Evolutionary conservation across 495 filamentous ascomycete species (phyloP).

Genomic region (Tuber calosporum): DNA sequence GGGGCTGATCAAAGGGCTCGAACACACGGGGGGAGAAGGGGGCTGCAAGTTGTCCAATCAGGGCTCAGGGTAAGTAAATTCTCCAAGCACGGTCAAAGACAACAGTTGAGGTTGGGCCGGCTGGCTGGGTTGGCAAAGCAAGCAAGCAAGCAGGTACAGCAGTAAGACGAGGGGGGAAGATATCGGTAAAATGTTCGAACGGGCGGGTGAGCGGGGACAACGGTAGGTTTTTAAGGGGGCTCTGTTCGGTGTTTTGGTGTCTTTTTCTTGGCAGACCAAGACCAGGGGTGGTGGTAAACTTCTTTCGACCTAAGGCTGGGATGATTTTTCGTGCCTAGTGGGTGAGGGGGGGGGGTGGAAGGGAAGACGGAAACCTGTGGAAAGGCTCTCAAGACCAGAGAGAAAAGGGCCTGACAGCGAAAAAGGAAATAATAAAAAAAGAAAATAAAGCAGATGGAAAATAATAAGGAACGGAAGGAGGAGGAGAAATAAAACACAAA

Average conservation of each 20-base stretch:
- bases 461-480: not conserved
- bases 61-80: conserved; percentile 6
- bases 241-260: conserved; percentile 39
- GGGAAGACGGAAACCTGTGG: not conserved
- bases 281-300: conserved; percentile 14
- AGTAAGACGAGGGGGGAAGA: conserved; percentile 34
- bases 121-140: conserved; percentile 37
- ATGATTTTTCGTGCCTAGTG: conserved; percentile 3
- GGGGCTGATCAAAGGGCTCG: conserved; percentile 34
- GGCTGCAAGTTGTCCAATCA: not conserved
- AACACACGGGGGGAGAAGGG: conserved; percentile 15
- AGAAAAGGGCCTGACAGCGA: conserved; percentile 3
- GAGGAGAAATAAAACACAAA: not conserved
- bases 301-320: conserved; percentile 2
- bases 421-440: not conserved
- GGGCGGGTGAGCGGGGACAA: conserved; percentile 41
- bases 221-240: conserved; percentile 41
- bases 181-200: conserved; percentile 41
- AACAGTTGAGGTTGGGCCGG: conserved; percentile 30
- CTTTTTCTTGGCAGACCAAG: conserved; percentile 36
- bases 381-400: not conserved
- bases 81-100: conserved; percentile 21
- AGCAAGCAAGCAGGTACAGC: conserved; percentile 34
- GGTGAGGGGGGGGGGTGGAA: conserved; percentile 15
- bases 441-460: not conserved